A percentile compares a stretch with the other conserved stretches of the same genome.
phyloP scores from a whole-genome alignment of 2,329 filamentous ascomycete species.

The Colletotrichum sp. region DNA sequence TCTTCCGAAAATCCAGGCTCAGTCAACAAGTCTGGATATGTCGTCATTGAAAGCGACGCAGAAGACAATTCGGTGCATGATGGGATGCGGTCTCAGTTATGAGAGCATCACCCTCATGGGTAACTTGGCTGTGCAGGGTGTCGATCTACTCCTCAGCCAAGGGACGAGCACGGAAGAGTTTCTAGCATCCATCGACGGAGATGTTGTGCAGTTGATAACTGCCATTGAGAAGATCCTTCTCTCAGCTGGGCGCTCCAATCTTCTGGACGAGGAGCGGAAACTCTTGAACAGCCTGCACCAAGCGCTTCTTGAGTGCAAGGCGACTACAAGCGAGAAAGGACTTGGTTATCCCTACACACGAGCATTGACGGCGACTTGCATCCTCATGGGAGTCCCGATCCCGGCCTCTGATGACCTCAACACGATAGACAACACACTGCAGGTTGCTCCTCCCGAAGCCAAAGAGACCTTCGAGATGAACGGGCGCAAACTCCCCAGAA shows the following conservation, averaged over 20 bases:
- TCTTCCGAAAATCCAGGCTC: neutral
- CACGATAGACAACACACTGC: neutral
- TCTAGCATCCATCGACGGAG: constrained; percentile 29
- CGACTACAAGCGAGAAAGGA: neutral
- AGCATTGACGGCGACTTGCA: neutral
- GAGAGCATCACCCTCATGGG: constrained; percentile 23
- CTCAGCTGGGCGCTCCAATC: constrained; percentile 22
- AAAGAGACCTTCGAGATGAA: constrained; percentile 29
- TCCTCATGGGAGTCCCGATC: neutral
- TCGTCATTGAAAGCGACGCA: constrained; percentile 16
- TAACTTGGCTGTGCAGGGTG: constrained; percentile 11
- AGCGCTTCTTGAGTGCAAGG: neutral
- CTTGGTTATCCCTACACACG: neutral
- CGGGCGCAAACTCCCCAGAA: constrained; percentile 26
- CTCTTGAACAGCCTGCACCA: neutral
- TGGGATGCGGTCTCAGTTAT: constrained; percentile 27
- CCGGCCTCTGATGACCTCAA: neutral
- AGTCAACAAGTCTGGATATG: neutral
- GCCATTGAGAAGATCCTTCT: constrained; percentile 37
- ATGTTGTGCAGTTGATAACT: constrained; percentile 39
- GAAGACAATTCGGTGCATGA: constrained; percentile 27
- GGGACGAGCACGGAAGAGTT: neutral
- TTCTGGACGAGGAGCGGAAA: constrained; percentile 21
- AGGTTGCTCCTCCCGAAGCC: neutral
- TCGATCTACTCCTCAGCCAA: neutral